Conservation (phyloP, 2,329 filamentous ascomycete species). For the Verruconis gallopava region DNA sequence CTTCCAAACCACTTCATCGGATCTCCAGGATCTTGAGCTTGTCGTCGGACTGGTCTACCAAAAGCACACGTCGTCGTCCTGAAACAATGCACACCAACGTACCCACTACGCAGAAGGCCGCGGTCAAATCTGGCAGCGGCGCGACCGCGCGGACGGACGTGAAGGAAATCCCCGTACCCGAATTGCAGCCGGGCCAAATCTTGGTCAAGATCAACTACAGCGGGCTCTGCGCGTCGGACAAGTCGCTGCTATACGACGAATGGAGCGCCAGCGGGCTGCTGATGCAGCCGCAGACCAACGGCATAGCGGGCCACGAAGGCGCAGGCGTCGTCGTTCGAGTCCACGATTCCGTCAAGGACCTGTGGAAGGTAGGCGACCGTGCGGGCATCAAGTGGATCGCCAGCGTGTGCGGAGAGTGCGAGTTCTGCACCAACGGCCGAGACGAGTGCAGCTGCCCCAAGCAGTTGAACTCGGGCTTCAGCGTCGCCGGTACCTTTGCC, state of each 20-base stretch:
- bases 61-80: too few relatives aligned
- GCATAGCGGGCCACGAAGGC: slow-evolving; percentile 64
- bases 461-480: slow-evolving; percentile 72
- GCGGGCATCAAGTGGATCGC: slow-evolving; percentile 83
- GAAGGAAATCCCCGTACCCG: slow-evolving; percentile 68
- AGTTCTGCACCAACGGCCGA: slow-evolving; percentile 49
- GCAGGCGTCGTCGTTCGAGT: slow-evolving; percentile 72
- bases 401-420: slow-evolving; percentile 69
- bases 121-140: slow-evolving; percentile 73
- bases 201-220: slow-evolving; percentile 85
- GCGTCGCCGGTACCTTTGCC: slow-evolving; percentile 86
- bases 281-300: slow-evolving; percentile 27
- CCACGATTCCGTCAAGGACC: slow-evolving; percentile 61
- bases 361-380: slow-evolving; percentile 58
- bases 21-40: too few relatives aligned
- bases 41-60: too few relatives aligned
- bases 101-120: slow-evolving; percentile 61
- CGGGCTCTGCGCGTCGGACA: slow-evolving; percentile 82
- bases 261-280: slow-evolving; percentile 66
- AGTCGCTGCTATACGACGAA: slow-evolving; percentile 71
- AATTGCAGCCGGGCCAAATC: slow-evolving; percentile 78
- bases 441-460: slow-evolving; percentile 49
- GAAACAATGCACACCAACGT: not conserved
- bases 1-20: too few relatives aligned
- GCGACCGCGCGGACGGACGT: slow-evolving; percentile 46